These are phyloP conservation scores for Yamadazyma buinensis DNA, from an alignment of 1,139 yeast species.

Conservation along the genomic window DNA sequence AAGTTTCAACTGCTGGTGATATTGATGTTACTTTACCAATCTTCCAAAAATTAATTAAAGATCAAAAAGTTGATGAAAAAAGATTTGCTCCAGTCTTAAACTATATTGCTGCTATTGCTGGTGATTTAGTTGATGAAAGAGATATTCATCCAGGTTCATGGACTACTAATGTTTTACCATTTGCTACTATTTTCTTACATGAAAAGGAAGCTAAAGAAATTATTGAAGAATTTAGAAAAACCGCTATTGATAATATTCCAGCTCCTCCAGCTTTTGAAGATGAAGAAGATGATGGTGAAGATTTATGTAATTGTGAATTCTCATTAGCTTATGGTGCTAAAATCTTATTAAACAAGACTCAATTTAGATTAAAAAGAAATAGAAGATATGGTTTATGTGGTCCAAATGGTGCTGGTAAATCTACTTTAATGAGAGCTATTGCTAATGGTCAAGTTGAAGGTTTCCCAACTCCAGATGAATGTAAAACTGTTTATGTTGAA, in stretches of 20 bases:
- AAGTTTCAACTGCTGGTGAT: conserved; percentile 98
- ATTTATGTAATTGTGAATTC: conserved; percentile 99
- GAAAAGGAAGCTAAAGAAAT: conserved; percentile 87
- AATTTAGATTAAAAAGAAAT: conserved; percentile 98
- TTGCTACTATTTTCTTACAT: conserved; percentile 93
- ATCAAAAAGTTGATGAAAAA: conserved; percentile 57
- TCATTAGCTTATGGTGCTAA: conserved; percentile 99
- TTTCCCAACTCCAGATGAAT: conserved; percentile 98
- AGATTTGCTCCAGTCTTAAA: conserved; percentile 75
- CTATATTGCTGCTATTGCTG: conserved; percentile 94
- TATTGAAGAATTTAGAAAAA: conserved; percentile 92
- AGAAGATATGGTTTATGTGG: conserved; percentile 99
- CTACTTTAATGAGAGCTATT: conserved; percentile 99
- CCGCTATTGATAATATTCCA: conserved; percentile 97
- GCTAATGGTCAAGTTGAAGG: conserved; percentile 99
- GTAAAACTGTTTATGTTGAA: conserved; percentile 98
- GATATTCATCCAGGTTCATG: conserved; percentile 89
- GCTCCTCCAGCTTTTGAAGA: conserved; percentile 93
- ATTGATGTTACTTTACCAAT: conserved; percentile 79
- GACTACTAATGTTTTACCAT: conserved; percentile 85
- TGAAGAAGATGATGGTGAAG: conserved; percentile 99
- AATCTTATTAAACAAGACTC: conserved; percentile 99
- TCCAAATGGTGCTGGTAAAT: conserved; percentile 99
- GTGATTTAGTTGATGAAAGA: conserved; percentile 98
- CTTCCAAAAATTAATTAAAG: conserved; percentile 68